Percentiles rank a stretch among this genome's conserved stretches.
Conservation (phyloP, 257 asterid species). For the Oldenlandia corymbosa region DNA sequence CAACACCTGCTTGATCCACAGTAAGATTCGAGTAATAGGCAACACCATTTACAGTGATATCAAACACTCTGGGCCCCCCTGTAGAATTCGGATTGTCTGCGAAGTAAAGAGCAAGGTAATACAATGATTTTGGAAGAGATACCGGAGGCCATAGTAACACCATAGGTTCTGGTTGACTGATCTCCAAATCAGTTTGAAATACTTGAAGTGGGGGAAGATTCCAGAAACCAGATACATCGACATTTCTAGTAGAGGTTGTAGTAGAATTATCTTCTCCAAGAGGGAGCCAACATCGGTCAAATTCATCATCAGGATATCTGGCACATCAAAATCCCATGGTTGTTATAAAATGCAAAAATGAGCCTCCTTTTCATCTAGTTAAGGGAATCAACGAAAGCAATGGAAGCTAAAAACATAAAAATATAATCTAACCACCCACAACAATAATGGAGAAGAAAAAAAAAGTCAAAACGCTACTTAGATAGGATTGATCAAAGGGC, state of each 20-base stretch:
- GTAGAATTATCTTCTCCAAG: conserved; percentile 46
- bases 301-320: conserved; percentile 88
- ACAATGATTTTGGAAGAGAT: conserved; percentile 39
- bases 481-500: not conserved
- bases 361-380: not conserved
- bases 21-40: conserved; percentile 53
- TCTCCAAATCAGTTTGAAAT: conserved; percentile 49
- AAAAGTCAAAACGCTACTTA: not conserved
- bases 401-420: not conserved
- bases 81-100: conserved; percentile 53
- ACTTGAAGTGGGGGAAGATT: conserved; percentile 71
- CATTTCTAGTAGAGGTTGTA: conserved; percentile 29
- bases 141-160: conserved; percentile 68
- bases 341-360: not conserved
- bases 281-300: conserved; percentile 82
- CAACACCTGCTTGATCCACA: conserved; percentile 55
- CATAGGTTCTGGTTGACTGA: conserved; percentile 38
- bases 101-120: conserved; percentile 74
- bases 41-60: conserved; percentile 56
- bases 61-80: conserved; percentile 47
- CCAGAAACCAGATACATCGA: conserved; percentile 81
- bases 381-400: not conserved
- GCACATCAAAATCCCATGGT: conserved; percentile 10
- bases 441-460: no score
- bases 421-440: not conserved